Evolutionary conservation across 192 early-diverging fungal species (phyloP), one percentile per base, ranked within the genome.

Genomic region (Linnemannia exigua): DNA sequence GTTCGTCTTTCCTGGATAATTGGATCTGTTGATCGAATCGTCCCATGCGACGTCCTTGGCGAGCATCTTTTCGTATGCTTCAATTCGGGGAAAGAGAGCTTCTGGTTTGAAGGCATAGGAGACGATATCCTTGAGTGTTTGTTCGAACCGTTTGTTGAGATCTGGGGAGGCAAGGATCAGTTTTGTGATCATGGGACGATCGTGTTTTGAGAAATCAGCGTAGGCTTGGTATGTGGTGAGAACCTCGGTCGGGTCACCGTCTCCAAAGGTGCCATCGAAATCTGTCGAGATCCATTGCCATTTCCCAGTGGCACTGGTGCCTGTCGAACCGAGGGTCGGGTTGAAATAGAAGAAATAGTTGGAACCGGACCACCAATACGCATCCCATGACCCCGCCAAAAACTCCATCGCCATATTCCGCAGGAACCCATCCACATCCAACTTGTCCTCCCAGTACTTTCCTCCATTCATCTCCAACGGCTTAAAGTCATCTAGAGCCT

Each of bases 271-370:
- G 66, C 86, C 88, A 16, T 88, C 88, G 25, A 88, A 88, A 50
- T 88, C 88, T 37, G 85, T 87, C 17, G 88, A 82, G 38, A 88
- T 87, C 25, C 85, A 75, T 22, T 84, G 81, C 84, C 84, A 88
- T 20, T 48, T 54, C 1, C 79, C 81, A 9, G 77, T 74, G 8
- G 72, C 36, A 12, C 5, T 44, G 3, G 8, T 19, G n/a, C n/a
- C n/a, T n/a, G n/a, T n/a, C n/a, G n/a, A n/a, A n/a, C 54, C 25
- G 17, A 77, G 35, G 33, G 84, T 46, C 20, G 85, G 84, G 69
- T 79, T 88, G 61, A 87, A 72, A 74, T 88, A 88, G 20, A 77
- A 41, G 50, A 77, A 77, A 69, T 87, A 88, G 66, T 88, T 88
- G 33, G 79, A 82, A 14, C 84, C 88, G 48, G 85, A 81, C 25